Conservation (phyloP, 1,284 basidiomycete species). For the Blastosporella zonata region DNA sequence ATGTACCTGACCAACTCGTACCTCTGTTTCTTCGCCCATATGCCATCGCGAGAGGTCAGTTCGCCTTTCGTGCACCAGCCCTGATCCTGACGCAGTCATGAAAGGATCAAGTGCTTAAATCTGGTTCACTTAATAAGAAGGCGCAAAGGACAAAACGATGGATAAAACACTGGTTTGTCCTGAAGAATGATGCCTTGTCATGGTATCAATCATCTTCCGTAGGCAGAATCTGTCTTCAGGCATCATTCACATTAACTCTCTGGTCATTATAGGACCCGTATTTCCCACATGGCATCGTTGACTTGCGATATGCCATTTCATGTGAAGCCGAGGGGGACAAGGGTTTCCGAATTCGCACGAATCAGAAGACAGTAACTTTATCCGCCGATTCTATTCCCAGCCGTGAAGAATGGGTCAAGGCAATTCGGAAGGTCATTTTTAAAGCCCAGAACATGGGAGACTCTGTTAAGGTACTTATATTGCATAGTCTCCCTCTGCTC, state of each 20-base stretch:
- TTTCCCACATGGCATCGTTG: slow-evolving; percentile 93
- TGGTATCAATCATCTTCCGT: slow-evolving; percentile 95
- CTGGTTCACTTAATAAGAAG: slow-evolving; percentile 81
- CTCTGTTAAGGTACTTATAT: slow-evolving; percentile 71
- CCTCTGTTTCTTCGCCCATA: slow-evolving; percentile 95
- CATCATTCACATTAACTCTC: slow-evolving; percentile 1
- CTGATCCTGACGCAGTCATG: neutral
- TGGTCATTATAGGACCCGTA: slow-evolving; percentile 74
- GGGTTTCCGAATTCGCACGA: slow-evolving; percentile 77
- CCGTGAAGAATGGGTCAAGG: slow-evolving; percentile 92
- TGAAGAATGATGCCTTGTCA: slow-evolving; percentile 90
- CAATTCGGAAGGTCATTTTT: slow-evolving; percentile 88
- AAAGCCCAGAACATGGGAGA: slow-evolving; percentile 96
- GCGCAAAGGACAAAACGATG: slow-evolving; percentile 83
- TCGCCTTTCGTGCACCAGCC: neutral
- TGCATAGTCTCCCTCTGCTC: neutral
- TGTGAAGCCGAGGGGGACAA: slow-evolving; percentile 78
- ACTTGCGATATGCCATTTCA: slow-evolving; percentile 87
- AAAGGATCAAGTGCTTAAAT: slow-evolving; percentile 85
- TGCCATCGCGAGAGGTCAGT: slow-evolving; percentile 81
- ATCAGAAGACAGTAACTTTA: slow-evolving; percentile 71
- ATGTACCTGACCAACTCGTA: slow-evolving; percentile 93
- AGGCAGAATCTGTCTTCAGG: slow-evolving; percentile 14
- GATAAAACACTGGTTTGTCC: slow-evolving; percentile 91
- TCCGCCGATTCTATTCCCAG: slow-evolving; percentile 78